Evolutionary conservation across 495 filamentous ascomycete genomes (phyloP), one percentile per base, ranked within the genome.

Genomic region (Neurospora intermedia): DNA sequence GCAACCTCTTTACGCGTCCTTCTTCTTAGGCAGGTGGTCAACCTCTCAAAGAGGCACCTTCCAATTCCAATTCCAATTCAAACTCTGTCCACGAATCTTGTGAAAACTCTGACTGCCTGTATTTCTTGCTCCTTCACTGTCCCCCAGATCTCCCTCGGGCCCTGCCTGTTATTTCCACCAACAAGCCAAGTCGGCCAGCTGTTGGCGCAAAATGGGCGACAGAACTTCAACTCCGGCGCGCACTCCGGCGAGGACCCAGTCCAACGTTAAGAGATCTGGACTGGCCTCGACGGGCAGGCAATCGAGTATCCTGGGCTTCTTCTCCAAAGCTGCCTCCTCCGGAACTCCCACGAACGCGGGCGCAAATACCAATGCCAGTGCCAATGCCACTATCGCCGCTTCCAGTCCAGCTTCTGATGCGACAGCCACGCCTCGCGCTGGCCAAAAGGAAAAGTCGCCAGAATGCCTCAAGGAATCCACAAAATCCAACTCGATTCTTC

Each of bases 291-390:
- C 80, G 35, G 77, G 87, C 83, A 93, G 91, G 78, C 91, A 89
- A 77, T 91, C 95, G 82, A 93, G 90, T 75, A 96, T 97, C 70
- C 84, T 94, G 4, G 92, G 93, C 43, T 97, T 97, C 85, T 97
- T 97, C 76, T 86, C 91, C 72, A 95, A 91, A 77, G 88, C 88
- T 13, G 82, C 87, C 0, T 7, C 87, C 0, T 62, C 54, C 7
- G 54, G 2, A 13, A 35, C 54, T 35, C 54, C 54, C 2, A 62
- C 54, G 6, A 62, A 62, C 15, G 11, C 48, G 20, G 15, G 23
- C 48, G 84, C 85, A 10, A 38, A 4, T 38, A 38, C 4, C 35
- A 82, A 85, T 27, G 69, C 69, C 46, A 73, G 31, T 46, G 35
- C 76, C 38, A 82, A 66, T 70, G 73, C 85, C 16, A 73, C 59